Conservation (phyloP, 169 alveolate genomes). For the Ichthyophthirius multifiliis region DNA sequence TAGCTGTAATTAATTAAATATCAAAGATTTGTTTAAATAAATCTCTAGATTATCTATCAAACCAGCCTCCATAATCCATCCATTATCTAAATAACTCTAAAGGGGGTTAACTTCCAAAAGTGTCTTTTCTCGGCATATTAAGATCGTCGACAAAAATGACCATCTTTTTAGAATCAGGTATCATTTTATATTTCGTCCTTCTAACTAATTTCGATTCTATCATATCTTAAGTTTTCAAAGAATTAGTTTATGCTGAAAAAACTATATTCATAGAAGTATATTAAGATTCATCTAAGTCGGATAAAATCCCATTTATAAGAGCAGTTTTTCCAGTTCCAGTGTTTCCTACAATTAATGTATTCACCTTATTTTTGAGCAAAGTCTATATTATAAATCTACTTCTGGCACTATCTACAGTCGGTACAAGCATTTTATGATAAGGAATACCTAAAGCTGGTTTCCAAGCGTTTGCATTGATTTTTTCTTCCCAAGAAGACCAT, state of each 20-base stretch:
- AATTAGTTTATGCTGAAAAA: conserved; percentile 92
- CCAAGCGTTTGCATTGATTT: conserved; percentile 68
- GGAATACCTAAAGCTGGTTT: conserved; percentile 78
- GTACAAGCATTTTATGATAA: conserved; percentile 89
- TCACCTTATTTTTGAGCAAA: conserved; percentile 68
- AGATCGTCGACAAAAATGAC: conserved; percentile 93
- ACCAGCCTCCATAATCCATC: conserved; percentile 93
- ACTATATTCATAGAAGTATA: conserved; percentile 81
- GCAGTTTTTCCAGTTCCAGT: conserved; percentile 96
- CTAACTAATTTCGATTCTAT: conserved; percentile 91
- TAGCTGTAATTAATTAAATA: conserved; percentile 90
- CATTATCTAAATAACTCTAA: conserved; percentile 93
- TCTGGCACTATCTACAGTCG: conserved; percentile 92
- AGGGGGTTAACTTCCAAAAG: conserved; percentile 94
- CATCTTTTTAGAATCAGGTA: conserved; percentile 90
- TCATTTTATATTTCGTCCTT: conserved; percentile 90
- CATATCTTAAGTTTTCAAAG: conserved; percentile 85
- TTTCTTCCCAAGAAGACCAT: conserved; percentile 85
- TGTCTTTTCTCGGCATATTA: conserved; percentile 94
- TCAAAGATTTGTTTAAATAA: conserved; percentile 80
- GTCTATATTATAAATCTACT: conserved; percentile 76
- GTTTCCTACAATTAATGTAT: conserved; percentile 88
- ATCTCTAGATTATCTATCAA: conserved; percentile 88
- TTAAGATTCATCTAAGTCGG: conserved; percentile 60
- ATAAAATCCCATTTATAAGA: conserved; percentile 76